Evolutionary conservation across 2,329 filamentous ascomycete genomes (phyloP).

Genomic region (Drechmeria coniospora): DNA sequence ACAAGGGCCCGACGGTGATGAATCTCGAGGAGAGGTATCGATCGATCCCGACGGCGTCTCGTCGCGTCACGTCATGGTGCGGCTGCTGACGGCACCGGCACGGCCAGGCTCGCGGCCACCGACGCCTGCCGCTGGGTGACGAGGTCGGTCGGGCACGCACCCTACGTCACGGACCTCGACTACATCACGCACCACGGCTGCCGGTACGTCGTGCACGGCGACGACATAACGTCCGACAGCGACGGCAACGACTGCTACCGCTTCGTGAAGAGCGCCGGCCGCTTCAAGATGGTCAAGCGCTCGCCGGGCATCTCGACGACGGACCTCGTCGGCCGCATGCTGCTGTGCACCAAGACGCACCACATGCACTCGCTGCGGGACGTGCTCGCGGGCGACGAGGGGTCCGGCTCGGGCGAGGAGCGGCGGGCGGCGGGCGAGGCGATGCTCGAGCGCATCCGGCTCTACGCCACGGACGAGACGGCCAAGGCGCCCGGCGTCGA

Average conservation of each 20-base stretch:
- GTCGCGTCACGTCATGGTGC: not conserved
- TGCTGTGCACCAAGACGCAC: slow-evolving; percentile 86
- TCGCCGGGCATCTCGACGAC: slow-evolving; percentile 96
- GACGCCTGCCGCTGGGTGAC: slow-evolving; percentile 95
- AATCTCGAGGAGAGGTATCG: slow-evolving; percentile 66
- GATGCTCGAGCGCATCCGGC: slow-evolving; percentile 62
- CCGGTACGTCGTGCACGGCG: slow-evolving; percentile 88
- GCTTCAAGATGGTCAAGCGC: slow-evolving; percentile 93
- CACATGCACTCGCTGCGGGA: slow-evolving; percentile 72
- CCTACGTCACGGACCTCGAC: slow-evolving; percentile 83
- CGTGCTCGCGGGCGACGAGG: slow-evolving; percentile 55
- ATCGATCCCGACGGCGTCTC: slow-evolving; percentile 1
- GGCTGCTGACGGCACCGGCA: not conserved
- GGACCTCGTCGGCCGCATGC: slow-evolving; percentile 94
- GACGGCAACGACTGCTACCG: slow-evolving; percentile 93
- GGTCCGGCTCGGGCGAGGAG: slow-evolving; percentile 54
- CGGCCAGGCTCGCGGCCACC: slow-evolving; percentile 61
- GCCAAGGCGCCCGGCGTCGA: slow-evolving; percentile 65
- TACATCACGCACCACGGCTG: slow-evolving; percentile 96
- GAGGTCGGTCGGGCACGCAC: slow-evolving; percentile 65
- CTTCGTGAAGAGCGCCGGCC: slow-evolving; percentile 83
- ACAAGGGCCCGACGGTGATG: slow-evolving; percentile 98
- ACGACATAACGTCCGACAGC: slow-evolving; percentile 92
- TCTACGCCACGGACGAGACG: slow-evolving; percentile 79
- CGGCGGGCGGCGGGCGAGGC: slow-evolving; percentile 44